Conservation (phyloP, 2,329 filamentous ascomycete genomes). For the Neofusicoccum cordaticola region DNA sequence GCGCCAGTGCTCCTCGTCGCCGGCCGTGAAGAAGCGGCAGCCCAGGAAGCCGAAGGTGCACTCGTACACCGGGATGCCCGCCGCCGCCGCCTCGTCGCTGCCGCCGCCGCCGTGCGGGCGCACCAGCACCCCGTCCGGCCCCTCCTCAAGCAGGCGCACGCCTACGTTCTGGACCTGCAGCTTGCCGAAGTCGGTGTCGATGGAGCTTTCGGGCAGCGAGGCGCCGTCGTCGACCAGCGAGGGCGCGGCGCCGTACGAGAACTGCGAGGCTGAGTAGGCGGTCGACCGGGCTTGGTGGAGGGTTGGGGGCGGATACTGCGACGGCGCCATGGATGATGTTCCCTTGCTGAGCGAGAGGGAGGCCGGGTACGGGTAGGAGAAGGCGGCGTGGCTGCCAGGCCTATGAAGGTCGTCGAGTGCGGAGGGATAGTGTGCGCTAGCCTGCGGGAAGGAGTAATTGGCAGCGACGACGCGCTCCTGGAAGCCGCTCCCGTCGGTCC, state of each 20-base stretch:
- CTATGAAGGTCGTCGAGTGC: background rate
- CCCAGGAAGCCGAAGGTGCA: slow-evolving; percentile 35
- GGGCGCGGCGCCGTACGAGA: slow-evolving; percentile 7
- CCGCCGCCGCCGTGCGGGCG: slow-evolving; percentile 16
- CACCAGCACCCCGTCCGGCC: slow-evolving; percentile 28
- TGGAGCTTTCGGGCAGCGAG: slow-evolving; percentile 20
- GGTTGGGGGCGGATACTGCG: background rate
- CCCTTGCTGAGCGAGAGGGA: background rate
- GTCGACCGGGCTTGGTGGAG: background rate
- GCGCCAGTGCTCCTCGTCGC: slow-evolving; percentile 27
- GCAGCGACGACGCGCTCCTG: slow-evolving; percentile 4
- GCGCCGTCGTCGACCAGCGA: slow-evolving; percentile 11
- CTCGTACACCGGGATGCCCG: slow-evolving; percentile 25
- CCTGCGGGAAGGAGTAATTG: slow-evolving; percentile 8
- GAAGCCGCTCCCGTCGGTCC: background rate
- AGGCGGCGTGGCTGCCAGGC: background rate
- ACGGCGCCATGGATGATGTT: slow-evolving; percentile 7
- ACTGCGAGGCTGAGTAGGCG: background rate
- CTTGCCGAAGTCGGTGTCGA: slow-evolving; percentile 26
- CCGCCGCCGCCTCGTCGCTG: background rate
- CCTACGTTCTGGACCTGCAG: slow-evolving; percentile 23
- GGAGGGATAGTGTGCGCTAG: background rate
- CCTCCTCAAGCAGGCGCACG: slow-evolving; percentile 26
- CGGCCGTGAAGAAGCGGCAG: slow-evolving; percentile 26
- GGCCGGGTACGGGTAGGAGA: slow-evolving; percentile 5